Conservation (phyloP, 768 basidiomycete genomes). For the Amyloporia xantha region DNA sequence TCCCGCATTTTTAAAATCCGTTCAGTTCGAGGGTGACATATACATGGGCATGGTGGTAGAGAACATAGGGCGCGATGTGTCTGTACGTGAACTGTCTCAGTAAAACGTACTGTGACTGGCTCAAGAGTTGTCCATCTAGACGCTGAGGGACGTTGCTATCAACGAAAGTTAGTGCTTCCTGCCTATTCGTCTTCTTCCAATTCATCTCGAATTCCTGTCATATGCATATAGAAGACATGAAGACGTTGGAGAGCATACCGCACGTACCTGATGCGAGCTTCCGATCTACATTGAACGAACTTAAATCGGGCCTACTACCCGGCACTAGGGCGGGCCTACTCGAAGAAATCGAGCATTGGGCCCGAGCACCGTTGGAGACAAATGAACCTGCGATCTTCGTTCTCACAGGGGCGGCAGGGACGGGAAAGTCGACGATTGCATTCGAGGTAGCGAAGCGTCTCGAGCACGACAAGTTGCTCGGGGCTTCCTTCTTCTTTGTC, state of each 20-base stretch:
- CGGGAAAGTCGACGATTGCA: constrained; percentile 9
- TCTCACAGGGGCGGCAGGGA: constrained; percentile 6
- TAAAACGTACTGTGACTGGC: not conserved
- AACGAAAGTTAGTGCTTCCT: not conserved
- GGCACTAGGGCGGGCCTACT: constrained; percentile 1
- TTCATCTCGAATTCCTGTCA: not conserved
- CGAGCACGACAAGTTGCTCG: constrained; percentile 1
- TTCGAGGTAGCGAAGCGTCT: constrained; percentile 1
- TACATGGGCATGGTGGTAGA: not conserved
- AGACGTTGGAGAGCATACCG: not conserved
- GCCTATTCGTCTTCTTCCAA: not conserved
- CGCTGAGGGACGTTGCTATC: not conserved
- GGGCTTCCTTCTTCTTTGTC: constrained; percentile 7
- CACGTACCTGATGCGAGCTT: not conserved
- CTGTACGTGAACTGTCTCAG: too few relatives aligned
- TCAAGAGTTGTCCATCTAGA: not conserved
- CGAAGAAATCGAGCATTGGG: constrained; percentile 1
- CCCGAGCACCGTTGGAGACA: too few relatives aligned
- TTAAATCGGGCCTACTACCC: not conserved
- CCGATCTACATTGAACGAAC: not conserved
- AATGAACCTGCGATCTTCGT: not conserved
- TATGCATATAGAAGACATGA: not conserved
- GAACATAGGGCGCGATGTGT: too few relatives aligned
- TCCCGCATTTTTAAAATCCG: too few relatives aligned
- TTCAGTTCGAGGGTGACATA: too few relatives aligned